Percentiles rank a stretch among this genome's conserved stretches.
phyloP scores from a whole-genome alignment of 2,329 filamentous ascomycete species.

The Fusarium hainanense region DNA sequence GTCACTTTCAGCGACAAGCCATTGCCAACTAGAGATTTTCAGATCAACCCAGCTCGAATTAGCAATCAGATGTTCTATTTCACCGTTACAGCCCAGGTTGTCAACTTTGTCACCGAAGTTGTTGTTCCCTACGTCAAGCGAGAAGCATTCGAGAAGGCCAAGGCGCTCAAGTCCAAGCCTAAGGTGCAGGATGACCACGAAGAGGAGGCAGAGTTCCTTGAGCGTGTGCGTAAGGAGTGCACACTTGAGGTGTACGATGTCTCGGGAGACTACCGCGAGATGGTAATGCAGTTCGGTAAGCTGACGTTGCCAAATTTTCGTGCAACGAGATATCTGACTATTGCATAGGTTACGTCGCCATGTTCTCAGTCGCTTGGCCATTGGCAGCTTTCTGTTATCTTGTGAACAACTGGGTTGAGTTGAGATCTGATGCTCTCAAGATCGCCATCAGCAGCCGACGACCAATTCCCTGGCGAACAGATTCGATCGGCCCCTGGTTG shows the following conservation, averaged over 20 bases:
- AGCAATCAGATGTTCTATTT: conserved; percentile 96
- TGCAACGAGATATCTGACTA: conserved; percentile 10
- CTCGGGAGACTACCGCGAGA: conserved; percentile 89
- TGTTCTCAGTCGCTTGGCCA: conserved; percentile 96
- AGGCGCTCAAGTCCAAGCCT: conserved; percentile 74
- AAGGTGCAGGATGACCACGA: conserved; percentile 69
- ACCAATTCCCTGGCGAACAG: conserved; percentile 87
- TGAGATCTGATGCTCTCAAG: conserved; percentile 93
- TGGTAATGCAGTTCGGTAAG: conserved; percentile 82
- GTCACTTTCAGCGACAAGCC: conserved; percentile 82
- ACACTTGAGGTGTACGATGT: conserved; percentile 89
- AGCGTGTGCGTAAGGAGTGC: conserved; percentile 84
- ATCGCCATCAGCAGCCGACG: conserved; percentile 90
- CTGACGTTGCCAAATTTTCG: background rate
- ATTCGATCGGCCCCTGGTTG: conserved; percentile 95
- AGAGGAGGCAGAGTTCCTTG: conserved; percentile 84
- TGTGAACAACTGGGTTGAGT: conserved; percentile 95
- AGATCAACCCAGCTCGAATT: conserved; percentile 84
- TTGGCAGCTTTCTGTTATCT: conserved; percentile 90
- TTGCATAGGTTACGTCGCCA: conserved; percentile 77
- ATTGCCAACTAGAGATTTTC: conserved; percentile 73
- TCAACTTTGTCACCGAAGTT: conserved; percentile 87
- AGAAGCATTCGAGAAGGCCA: conserved; percentile 80
- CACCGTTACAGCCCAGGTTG: conserved; percentile 91
- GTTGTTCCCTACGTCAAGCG: conserved; percentile 88